Evolutionary conservation across 306 rosid species (phyloP), one percentile per base, ranked within the genome.

Genomic region (Inga oerstediana): DNA sequence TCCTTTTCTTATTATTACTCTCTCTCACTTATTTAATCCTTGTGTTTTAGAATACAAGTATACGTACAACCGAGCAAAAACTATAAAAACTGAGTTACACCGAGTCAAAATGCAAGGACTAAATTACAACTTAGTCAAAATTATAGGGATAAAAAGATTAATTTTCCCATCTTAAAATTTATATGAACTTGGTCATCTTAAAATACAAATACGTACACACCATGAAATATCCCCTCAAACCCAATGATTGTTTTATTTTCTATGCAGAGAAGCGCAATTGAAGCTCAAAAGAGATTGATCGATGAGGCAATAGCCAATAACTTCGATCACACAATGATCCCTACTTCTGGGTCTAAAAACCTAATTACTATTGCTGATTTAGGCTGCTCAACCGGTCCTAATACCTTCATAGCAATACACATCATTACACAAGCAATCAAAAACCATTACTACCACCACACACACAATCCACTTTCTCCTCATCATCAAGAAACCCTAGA

Each of bases 331-430:
- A 76, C 17, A 19, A 22, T 10, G 66, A 59, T 22, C 32, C 9
- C 19, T 3, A 5, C 58, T 5, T 15, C 44, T 15, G 6, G 41
- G 32, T 32, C 65, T 49, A 7, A 43, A 76, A 45, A 37, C 35
- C 64, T 35, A 24, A 34, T 84, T 2, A 68, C 59, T 4, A 71
- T 85, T 4, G 88, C 83, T 7, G 83, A 77, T 37, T 62, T 85
- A 44, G 88, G 80, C 4, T 85, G 82, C 70, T 77, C 88, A 7
- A 54, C 80, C 5, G 83, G 88, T 7, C 77, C 88, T 13, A 72
- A 72, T 10, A 81, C 88, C 13, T 81, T 64, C 19, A 7, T 65
- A 2, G 58, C 68, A 7, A 39, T 81, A 35, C 73, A 85, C 11
- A 32, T 14, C 71, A 85, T 85, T 14, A 34, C 43, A 32, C 68